Conservation (phyloP, 2,329 filamentous ascomycete genomes). For the Aschersonia sp. region DNA sequence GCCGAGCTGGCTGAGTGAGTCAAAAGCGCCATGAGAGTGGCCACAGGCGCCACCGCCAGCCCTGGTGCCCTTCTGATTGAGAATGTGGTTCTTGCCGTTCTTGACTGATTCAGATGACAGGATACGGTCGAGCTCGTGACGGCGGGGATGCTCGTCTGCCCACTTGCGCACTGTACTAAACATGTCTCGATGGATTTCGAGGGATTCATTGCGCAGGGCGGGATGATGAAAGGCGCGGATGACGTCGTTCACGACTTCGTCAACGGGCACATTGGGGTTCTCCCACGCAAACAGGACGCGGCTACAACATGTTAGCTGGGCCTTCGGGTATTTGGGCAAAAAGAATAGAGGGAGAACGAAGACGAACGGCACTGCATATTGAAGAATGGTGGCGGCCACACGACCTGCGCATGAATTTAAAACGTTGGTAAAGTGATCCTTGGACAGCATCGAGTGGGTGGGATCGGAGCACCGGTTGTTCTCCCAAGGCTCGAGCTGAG, state of each 20-base stretch:
- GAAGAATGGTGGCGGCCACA: constrained; percentile 60
- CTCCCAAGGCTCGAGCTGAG: constrained; percentile 70
- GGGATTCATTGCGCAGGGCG: constrained; percentile 56
- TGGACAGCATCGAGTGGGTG: constrained; percentile 70
- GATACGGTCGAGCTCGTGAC: constrained; percentile 55
- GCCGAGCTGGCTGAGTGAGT: constrained; percentile 27
- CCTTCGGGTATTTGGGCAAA: background rate
- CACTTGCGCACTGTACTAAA: constrained; percentile 73
- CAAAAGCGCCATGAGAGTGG: constrained; percentile 27
- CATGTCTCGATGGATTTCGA: constrained; percentile 80
- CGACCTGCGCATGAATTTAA: constrained; percentile 65
- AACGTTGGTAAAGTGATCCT: constrained; percentile 72
- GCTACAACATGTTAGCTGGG: background rate
- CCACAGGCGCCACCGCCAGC: constrained; percentile 15
- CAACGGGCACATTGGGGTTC: constrained; percentile 65
- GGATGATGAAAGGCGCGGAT: constrained; percentile 84
- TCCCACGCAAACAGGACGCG: constrained; percentile 90
- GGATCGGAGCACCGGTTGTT: constrained; percentile 63
- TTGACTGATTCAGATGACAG: constrained; percentile 75
- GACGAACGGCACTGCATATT: constrained; percentile 69
- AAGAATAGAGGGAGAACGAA: background rate
- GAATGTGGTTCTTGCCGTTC: constrained; percentile 64
- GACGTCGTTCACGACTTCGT: constrained; percentile 73
- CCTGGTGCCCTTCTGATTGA: constrained; percentile 19
- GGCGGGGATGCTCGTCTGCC: constrained; percentile 56